Base-by-base conservation (phyloP, 2,329 filamentous ascomycete species). In the Pseudogymnoascus sp. region DNA sequence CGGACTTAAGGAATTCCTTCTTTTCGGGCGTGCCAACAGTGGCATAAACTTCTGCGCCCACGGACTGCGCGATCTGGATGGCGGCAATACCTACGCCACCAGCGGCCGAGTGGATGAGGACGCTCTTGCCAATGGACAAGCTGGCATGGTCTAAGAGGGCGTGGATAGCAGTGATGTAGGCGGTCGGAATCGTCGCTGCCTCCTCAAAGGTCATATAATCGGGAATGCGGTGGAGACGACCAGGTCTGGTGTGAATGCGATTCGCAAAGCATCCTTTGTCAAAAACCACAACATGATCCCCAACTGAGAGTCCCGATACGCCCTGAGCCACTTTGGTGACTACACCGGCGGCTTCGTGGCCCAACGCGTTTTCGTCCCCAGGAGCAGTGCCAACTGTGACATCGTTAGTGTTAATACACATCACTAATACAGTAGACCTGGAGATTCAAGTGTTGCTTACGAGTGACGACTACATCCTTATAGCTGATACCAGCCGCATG, bases 131-230 rank as follows among this genome's bases (percentile, higher is more conserved):
- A 0, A 72, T 68, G 11, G 71, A 65, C 0, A 82, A 70, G 0
- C 75, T 71, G 13, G 74, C 79, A 6, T 77, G 64, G 21, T 78
- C 69, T 6, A 74, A 69, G 3, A 85, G 70, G 1, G 75, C 76
- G 63, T 82, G 77, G 63, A 77, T 75, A 0, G 80, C 81, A 4
- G 78, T 76, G 23, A 76, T 67, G 61, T 77, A 76, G 0, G 76
- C 71, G 1, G 79, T 75, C 0, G 78, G 77, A 8, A 77, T 69
- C 5, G 77, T 69, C 0, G 78, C 78, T 0, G 74, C 78, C 1
- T 73, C 71, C 31, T 75, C 72, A 45, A 79, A 78, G 0, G 71
- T 68, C 65, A 79, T 68, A 25, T 68, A 67, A n/a, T 73, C 70
- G 4, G 79, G 76, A 14, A 83, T 76, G 10, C 16, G 11, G 0